Conservation (phyloP, 331 rosid species). For the Pyracantha coccinea region DNA sequence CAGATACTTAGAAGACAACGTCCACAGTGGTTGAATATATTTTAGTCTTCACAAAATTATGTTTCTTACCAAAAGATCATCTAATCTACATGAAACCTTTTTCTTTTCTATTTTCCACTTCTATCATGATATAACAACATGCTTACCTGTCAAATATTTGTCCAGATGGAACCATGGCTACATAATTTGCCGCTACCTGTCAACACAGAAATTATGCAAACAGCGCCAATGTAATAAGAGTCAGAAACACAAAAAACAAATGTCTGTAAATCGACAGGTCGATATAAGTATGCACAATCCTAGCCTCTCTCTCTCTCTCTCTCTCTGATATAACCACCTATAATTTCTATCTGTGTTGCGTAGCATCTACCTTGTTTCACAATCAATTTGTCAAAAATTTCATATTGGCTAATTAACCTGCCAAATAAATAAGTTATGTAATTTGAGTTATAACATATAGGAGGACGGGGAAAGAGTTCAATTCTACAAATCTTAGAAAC, state of each 20-base stretch:
- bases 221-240: background rate
- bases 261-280: background rate
- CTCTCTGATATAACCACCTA: no score
- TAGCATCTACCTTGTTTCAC: no score
- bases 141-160: conserved; percentile 90
- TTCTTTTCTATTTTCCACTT: background rate
- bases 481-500: no score
- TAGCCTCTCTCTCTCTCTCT: no score
- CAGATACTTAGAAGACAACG: background rate
- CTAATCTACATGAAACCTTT: background rate
- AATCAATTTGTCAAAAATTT: no score
- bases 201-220: background rate
- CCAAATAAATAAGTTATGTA: no score
- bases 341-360: no score
- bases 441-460: no score
- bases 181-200: conserved; percentile 94
- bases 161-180: conserved; percentile 97
- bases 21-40: background rate
- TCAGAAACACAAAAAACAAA: conserved; percentile 6
- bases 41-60: background rate
- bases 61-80: background rate
- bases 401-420: no score
- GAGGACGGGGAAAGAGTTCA: no score
- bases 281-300: background rate
- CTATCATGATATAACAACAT: background rate